These are phyloP conservation scores for Fonsecaea erecta DNA, from an alignment of 2,329 filamentous ascomycete genomes.

Conservation along the genomic window DNA sequence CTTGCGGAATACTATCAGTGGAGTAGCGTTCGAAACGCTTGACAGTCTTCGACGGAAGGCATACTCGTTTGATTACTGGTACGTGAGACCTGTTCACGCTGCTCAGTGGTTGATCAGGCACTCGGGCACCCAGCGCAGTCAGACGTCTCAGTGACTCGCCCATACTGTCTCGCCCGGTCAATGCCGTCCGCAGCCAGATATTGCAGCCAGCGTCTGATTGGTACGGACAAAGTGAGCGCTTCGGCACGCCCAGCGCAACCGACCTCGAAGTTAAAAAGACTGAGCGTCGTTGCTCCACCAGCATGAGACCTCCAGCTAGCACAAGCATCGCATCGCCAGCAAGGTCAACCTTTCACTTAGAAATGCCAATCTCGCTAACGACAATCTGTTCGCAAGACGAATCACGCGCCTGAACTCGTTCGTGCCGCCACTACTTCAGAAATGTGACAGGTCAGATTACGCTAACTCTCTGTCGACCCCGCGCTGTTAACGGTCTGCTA, in stretches of 20 bases:
- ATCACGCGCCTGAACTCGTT: constrained; percentile 8
- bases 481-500: constrained; percentile 14
- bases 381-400: neutral
- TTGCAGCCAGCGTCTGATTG: neutral
- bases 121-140: constrained; percentile 11
- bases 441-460: constrained; percentile 14
- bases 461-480: constrained; percentile 11
- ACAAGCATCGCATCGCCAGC: neutral
- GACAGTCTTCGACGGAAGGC: constrained; percentile 11
- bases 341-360: neutral
- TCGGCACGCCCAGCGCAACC: neutral
- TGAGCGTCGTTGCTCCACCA: neutral
- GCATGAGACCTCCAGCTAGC: neutral
- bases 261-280: neutral
- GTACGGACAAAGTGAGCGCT: neutral
- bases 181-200: constrained; percentile 1
- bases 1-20: constrained; percentile 26
- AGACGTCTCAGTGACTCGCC: constrained; percentile 18
- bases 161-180: neutral
- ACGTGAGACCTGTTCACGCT: constrained; percentile 4
- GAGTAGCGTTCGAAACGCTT: constrained; percentile 8
- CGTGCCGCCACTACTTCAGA: constrained; percentile 3
- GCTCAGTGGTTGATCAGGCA: constrained; percentile 8
- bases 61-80: neutral
- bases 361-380: constrained; percentile 10